Conservation (phyloP, 1,139 yeast species). For the Hanseniaspora sp. region DNA sequence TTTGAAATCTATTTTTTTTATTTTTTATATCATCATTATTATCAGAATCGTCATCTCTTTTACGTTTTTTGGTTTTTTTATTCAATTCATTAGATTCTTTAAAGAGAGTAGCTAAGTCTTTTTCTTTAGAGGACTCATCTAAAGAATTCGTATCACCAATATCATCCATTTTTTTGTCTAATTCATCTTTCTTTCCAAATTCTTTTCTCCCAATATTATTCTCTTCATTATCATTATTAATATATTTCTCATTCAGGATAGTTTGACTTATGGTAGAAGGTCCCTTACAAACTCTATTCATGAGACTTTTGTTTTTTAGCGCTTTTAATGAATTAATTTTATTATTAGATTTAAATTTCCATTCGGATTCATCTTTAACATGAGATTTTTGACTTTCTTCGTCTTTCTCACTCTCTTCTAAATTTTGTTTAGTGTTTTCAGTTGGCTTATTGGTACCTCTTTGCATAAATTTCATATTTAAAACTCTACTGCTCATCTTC, state of each 20-base stretch:
- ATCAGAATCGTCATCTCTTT: slow-evolving; percentile 5
- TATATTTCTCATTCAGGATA: slow-evolving; percentile 42
- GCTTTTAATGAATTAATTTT: not conserved
- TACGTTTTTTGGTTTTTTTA: slow-evolving; percentile 19
- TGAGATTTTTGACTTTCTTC: slow-evolving; percentile 32
- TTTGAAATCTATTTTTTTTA: slow-evolving; percentile 21
- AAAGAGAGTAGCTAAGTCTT: slow-evolving; percentile 31
- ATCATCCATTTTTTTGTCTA: slow-evolving; percentile 16
- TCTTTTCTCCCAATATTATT: slow-evolving; percentile 28
- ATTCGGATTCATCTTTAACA: slow-evolving; percentile 37
- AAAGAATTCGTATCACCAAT: not conserved
- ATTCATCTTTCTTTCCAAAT: slow-evolving; percentile 20
- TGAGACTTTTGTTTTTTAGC: not conserved
- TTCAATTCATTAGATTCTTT: slow-evolving; percentile 20
- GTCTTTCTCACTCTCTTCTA: slow-evolving; percentile 32
- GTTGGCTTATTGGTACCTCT: slow-evolving; percentile 33
- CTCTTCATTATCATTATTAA: slow-evolving; percentile 23
- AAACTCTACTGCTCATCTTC: slow-evolving; percentile 31
- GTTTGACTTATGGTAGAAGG: slow-evolving; percentile 24
- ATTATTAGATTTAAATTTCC: slow-evolving; percentile 16
- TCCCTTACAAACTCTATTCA: not conserved
- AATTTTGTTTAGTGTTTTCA: slow-evolving; percentile 28
- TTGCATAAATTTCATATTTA: slow-evolving; percentile 41
- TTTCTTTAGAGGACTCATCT: slow-evolving; percentile 22
- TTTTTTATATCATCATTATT: slow-evolving; percentile 16